Base-by-base conservation (phyloP, 2,329 filamentous ascomycete genomes). In the Daldinia eschscholtzii region DNA sequence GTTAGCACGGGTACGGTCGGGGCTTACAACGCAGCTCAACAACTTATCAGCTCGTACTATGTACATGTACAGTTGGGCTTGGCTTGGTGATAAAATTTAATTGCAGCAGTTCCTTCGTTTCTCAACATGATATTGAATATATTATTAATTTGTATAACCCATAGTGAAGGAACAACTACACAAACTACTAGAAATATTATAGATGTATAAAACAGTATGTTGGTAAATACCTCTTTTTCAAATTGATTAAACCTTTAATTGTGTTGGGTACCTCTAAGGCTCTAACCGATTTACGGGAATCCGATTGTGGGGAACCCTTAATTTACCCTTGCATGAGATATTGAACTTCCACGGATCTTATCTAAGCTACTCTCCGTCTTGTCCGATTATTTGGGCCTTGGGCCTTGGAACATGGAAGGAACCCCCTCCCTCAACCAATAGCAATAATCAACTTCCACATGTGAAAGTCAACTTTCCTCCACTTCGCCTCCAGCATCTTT, bases 401-500 rank as follows among this genome's bases (percentile, higher is more conserved):
- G 39, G 39, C 56, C 2, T 35, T 7, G n/a, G 59, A n/a, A 39
- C 60, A 59, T 62, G 68, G 35, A 12, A 7, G 10, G 10, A 28
- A 61, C 50, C 37, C 52, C 58, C 57, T 30, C 59, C 64, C 46
- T 64, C 62, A 58, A 70, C 75, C 75, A 76, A 76, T 76, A 53
- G 61, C 58, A 70, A 53, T 56, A 35, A 52, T 58, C 28, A 57
- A 64, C 69, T 65, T 68, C 68, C 63, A 68, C 75, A 75, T 76
- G 74, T 73, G 74, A 73, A 72, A 60, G 56, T 57, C 28, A 56
- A 26, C 35, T 41, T 44, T 53, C 65, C 61, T 57, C 64, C 67
- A 66, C 48, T 64, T 68, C 30, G 55, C 61, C 59, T 65, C 64
- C 48, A 41, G 26, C 26, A 12, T 35, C 6, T 41, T 66, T 65